Percentiles rank a stretch among this genome's conserved stretches.
Evolutionary conservation across 768 basidiomycete genomes (phyloP).

Genomic region (Lactifluus hygrophoroides): DNA sequence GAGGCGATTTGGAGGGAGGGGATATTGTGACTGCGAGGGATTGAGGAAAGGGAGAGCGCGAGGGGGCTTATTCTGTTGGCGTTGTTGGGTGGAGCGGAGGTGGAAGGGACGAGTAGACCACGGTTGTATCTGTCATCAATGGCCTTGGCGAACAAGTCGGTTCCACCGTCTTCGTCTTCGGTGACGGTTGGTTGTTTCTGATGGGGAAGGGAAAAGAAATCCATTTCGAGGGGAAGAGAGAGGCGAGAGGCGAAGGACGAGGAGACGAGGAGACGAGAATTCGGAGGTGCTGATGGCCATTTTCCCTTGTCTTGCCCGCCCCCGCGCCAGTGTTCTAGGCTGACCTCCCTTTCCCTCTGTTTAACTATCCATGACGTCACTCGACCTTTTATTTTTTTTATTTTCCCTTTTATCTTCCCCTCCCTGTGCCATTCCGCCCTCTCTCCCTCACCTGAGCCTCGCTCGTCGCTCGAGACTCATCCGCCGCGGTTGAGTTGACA

Average conservation of each 20-base stretch:
- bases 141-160: constrained; percentile 46
- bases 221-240: constrained; percentile 7
- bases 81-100: constrained; percentile 25
- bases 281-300: neutral
- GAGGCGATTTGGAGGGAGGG: constrained; percentile 15
- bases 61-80: constrained; percentile 29
- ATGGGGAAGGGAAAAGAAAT: constrained; percentile 21
- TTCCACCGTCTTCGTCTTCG: constrained; percentile 23
- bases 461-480: neutral
- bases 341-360: neutral
- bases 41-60: constrained; percentile 20
- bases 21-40: constrained; percentile 11
- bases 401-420: neutral
- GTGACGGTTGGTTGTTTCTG: constrained; percentile 1
- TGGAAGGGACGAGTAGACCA: constrained; percentile 21
- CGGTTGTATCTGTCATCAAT: constrained; percentile 38
- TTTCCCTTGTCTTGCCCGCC: neutral
- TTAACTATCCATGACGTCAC: constrained; percentile 12
- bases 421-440: neutral
- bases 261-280: neutral
- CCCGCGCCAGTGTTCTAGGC: constrained; percentile 18
- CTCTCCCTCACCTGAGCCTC: neutral
- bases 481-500: neutral
- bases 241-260: neutral
- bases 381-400: neutral